These are phyloP conservation scores for Coemansia sp. DNA, from an alignment of 192 early-diverging fungal species.

Conservation along the genomic window DNA sequence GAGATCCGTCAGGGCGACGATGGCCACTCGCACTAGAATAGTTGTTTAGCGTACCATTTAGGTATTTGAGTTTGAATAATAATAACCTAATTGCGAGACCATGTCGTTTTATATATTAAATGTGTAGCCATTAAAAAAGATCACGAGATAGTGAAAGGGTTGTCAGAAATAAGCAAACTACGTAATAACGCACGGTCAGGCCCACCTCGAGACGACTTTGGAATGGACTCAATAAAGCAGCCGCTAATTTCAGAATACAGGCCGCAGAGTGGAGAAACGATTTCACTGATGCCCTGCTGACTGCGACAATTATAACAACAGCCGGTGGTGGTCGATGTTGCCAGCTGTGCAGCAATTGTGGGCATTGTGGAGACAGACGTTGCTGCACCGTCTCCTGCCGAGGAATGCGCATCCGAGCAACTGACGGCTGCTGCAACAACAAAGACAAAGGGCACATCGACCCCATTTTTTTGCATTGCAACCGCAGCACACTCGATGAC, in stretches of 20 bases:
- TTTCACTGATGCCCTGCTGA: neutral
- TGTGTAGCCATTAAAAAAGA: neutral
- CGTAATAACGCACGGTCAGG: slow-evolving; percentile 21
- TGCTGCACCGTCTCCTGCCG: neutral
- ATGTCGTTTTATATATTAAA: neutral
- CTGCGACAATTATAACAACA: neutral
- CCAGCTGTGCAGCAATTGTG: neutral
- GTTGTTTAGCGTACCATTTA: no score
- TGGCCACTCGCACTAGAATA: slow-evolving; percentile 11
- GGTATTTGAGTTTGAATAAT: neutral
- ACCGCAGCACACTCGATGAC: slow-evolving; percentile 46
- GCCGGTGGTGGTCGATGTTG: neutral
- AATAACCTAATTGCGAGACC: neutral
- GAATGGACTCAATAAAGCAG: slow-evolving; percentile 21
- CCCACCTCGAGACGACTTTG: slow-evolving; percentile 26
- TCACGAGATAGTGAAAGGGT: neutral
- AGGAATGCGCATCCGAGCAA: neutral
- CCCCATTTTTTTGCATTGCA: slow-evolving; percentile 5
- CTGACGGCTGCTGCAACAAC: slow-evolving; percentile 12
- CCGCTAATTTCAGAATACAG: slow-evolving; percentile 30
- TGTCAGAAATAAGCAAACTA: slow-evolving; percentile 11
- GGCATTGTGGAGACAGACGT: neutral
- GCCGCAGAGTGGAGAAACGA: slow-evolving; percentile 16
- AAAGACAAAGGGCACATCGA: slow-evolving; percentile 28
- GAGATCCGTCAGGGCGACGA: slow-evolving; percentile 51